phyloP scores from a whole-genome alignment of 805 yeast species.

The Candida krabiensis region DNA sequence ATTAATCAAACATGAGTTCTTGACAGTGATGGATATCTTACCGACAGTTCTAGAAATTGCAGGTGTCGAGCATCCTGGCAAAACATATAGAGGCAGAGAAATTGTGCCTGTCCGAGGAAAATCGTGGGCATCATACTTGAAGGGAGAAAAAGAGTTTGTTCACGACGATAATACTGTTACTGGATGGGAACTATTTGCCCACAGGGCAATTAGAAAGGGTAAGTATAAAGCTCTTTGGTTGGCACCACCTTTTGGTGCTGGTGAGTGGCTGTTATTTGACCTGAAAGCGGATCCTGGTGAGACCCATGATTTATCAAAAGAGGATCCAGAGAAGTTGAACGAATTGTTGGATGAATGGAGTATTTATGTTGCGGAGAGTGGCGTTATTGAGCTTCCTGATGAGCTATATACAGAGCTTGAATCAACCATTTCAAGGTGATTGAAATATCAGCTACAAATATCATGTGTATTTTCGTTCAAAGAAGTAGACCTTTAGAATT shows the following conservation, averaged over 20 bases:
- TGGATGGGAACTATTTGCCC: slow-evolving; percentile 62
- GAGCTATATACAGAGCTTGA: not conserved
- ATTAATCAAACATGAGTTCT: slow-evolving; percentile 33
- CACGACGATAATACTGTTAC: slow-evolving; percentile 45
- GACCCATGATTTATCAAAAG: slow-evolving; percentile 41
- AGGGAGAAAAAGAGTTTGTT: slow-evolving; percentile 28
- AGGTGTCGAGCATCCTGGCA: slow-evolving; percentile 45
- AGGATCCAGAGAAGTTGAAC: slow-evolving; percentile 37
- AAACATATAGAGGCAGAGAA: slow-evolving; percentile 39
- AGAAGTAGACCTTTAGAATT: too few relatives aligned
- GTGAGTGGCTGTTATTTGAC: slow-evolving; percentile 49
- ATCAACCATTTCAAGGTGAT: too few relatives aligned
- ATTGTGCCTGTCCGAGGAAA: slow-evolving; percentile 47
- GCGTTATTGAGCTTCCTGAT: not conserved
- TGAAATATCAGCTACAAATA: too few relatives aligned
- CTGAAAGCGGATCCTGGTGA: slow-evolving; percentile 47
- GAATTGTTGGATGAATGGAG: slow-evolving; percentile 47
- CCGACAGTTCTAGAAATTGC: slow-evolving; percentile 57
- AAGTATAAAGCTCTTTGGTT: slow-evolving; percentile 47
- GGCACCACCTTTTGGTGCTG: slow-evolving; percentile 49
- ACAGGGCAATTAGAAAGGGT: slow-evolving; percentile 55
- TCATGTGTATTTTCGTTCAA: too few relatives aligned
- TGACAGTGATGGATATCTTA: slow-evolving; percentile 59
- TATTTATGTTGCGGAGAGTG: not conserved
- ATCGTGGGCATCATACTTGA: slow-evolving; percentile 43